Percentiles rank a stretch among this genome's conserved stretches.
phyloP scores from a whole-genome alignment of 352 stramenopile genomes.

The Phytophthora podocarpi region DNA sequence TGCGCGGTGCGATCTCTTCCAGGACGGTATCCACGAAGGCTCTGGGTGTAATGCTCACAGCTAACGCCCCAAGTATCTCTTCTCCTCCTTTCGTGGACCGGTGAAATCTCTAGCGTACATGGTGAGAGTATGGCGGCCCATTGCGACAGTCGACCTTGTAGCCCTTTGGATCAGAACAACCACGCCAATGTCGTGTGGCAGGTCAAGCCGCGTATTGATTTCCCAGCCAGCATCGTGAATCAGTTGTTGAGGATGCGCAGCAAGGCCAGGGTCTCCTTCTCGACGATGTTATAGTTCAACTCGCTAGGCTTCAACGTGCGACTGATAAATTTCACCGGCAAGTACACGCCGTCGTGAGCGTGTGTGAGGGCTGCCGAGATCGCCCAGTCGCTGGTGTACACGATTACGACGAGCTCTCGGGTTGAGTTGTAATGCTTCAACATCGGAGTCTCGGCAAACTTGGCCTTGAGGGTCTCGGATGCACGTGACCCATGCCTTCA shows the following conservation, averaged over 20 bases:
- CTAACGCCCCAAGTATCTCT: constrained; percentile 11
- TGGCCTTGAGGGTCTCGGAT: neutral
- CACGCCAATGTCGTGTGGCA: neutral
- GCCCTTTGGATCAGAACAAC: too few species aligned
- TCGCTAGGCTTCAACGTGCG: constrained; percentile 18
- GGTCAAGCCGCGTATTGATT: constrained; percentile 4
- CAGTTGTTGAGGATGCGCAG: constrained; percentile 2
- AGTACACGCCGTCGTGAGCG: too few species aligned
- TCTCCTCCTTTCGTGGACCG: constrained; percentile 15
- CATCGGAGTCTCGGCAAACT: too few species aligned
- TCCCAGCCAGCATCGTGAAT: constrained; percentile 15
- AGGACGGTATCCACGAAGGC: neutral
- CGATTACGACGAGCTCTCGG: too few species aligned
- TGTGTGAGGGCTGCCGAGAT: neutral
- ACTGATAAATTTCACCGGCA: neutral
- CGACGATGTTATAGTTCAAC: constrained; percentile 14
- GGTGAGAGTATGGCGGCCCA: too few species aligned
- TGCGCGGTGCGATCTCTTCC: neutral
- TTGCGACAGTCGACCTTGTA: neutral
- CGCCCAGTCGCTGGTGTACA: neutral
- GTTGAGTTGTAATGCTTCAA: neutral
- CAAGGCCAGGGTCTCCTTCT: constrained; percentile 8
- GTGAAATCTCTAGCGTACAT: too few species aligned
- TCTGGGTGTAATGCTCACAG: neutral
- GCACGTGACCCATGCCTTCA: too few species aligned